Evolutionary conservation across 2,329 filamentous ascomycete genomes (phyloP), one percentile per base, ranked within the genome.

Genomic region (Cadophora malorum): DNA sequence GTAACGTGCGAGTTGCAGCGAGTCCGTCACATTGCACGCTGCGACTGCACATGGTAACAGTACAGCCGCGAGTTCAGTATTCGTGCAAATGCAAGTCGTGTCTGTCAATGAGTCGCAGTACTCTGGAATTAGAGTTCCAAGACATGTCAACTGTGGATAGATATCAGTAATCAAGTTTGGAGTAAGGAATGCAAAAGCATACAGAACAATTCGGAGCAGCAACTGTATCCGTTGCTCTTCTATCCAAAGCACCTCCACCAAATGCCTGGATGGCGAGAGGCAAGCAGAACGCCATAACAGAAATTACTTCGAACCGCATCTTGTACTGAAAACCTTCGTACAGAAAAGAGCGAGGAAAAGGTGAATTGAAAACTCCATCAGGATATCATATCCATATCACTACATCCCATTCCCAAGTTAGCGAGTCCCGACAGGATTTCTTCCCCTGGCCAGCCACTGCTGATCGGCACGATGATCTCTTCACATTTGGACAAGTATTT

Each of bases 1-100:
- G 56, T 79, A 76, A 70, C 82, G 83, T 69, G 82, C 80, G 1
- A 81, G 81, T 21, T 76, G 80, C 31, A 82, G 66, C 10, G 76
- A 74, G 53, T 82, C 77, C 12, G 76, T 77, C 38, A 80, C 71
- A 3, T 78, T 80, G 72, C 79, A 80, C n/a, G 71, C 76, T 7
- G 74, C 38, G 8, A 69, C 12, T 6, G 80, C 76, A 55, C 80
- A 82, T 35, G 70, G 65, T 10, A 74, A 74, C 4, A 81, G 72
- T 25, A 72, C 71, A 0, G 66, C 70, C 14, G 76, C 77, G 25
- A 81, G 74, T 2, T 73, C 71, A 1, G 65, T 62, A 64, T 80
- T 76, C 1, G 74, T 78, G 67, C 80, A 82, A 19, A 81, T 74
- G 66, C 80, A 82, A 9, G 73, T 71, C 35, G 76, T 76, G 63